Evolutionary conservation across 2,329 filamentous ascomycete genomes (phyloP), one percentile per base, ranked within the genome.

Genomic region (Curvularia verruculosa): DNA sequence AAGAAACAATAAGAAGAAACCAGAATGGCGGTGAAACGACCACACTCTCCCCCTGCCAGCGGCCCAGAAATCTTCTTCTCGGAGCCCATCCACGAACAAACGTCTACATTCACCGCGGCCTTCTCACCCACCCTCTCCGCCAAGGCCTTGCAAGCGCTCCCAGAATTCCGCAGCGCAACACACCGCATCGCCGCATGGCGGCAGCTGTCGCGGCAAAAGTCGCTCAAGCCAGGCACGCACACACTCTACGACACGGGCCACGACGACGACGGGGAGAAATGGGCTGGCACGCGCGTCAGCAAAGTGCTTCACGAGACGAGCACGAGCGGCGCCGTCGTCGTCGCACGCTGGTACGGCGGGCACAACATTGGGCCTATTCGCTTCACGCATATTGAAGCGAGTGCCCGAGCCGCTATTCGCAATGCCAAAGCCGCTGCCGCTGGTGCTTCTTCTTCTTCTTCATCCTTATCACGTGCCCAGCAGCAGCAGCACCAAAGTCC

Each of bases 261-360:
- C 48, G 82, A 84, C 52, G 83, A 85, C 56, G 83, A 85, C 59
- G 83, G 83, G 13, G 83, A 85, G 66, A 80, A 78, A 50, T 81
- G 82, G 68, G 83, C 77, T 0, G 83, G 82, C 4, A 78, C 77
- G 54, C 76, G 76, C 23, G 72, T 85, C 3, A 74, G 80, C 64
- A 77, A 78, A 53, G 75, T 84, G 21, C 75, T 85, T 12, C 73
- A 75, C 23, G 76, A 79, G 10, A 74, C 78, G 60, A 69, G 78
- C 18, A 77, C 79, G 13, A 71, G 74, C 41, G 83, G 83, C 21
- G 69, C 74, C 1, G 75, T 83, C 21, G 80, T 84, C 5, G 83
- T 85, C 8, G 83, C 82, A 36, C 66, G 83, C 15, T 85, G 82
- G 82, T 85, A 83, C 61, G 83, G 83, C 2, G 83, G 83, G 0